Percentiles rank a stretch among this genome's conserved stretches.
phyloP scores from a whole-genome alignment of 305 asterid species.

The Ruellia speciosa region DNA sequence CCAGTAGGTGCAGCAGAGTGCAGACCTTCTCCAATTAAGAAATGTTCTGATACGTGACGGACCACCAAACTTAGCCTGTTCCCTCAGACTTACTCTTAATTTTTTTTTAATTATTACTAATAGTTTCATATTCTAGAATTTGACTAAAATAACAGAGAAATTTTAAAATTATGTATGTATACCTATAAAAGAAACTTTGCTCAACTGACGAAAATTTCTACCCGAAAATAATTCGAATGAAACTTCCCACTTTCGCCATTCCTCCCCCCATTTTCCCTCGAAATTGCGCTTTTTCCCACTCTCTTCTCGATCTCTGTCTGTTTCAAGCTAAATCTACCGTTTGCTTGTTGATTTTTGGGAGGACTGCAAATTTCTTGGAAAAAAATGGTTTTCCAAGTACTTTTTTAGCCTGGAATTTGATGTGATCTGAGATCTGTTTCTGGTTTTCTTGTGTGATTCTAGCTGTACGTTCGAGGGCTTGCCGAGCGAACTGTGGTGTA shows the following conservation, averaged over 20 bases:
- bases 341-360: slow-evolving; percentile 22
- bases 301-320: slow-evolving; percentile 23
- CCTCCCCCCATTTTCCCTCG: slow-evolving; percentile 22
- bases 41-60: neutral
- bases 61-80: neutral
- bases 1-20: neutral
- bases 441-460: slow-evolving; percentile 18
- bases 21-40: too few relatives aligned
- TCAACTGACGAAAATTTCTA: slow-evolving; percentile 17
- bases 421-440: slow-evolving; percentile 33
- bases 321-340: slow-evolving; percentile 21
- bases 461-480: slow-evolving; percentile 12
- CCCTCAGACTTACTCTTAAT: neutral
- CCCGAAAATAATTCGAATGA: neutral
- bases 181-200: slow-evolving; percentile 11
- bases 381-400: neutral
- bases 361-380: slow-evolving; percentile 15
- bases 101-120: neutral
- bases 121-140: too few relatives aligned
- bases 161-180: neutral
- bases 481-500: slow-evolving; percentile 26
- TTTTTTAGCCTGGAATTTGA: slow-evolving; percentile 13
- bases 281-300: slow-evolving; percentile 32
- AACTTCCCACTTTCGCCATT: slow-evolving; percentile 16
- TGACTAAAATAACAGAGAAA: neutral